A percentile compares a stretch with the other conserved stretches of the same genome.
Evolutionary conservation across 345 rosid species (phyloP).

Genomic region (Populus alba): DNA sequence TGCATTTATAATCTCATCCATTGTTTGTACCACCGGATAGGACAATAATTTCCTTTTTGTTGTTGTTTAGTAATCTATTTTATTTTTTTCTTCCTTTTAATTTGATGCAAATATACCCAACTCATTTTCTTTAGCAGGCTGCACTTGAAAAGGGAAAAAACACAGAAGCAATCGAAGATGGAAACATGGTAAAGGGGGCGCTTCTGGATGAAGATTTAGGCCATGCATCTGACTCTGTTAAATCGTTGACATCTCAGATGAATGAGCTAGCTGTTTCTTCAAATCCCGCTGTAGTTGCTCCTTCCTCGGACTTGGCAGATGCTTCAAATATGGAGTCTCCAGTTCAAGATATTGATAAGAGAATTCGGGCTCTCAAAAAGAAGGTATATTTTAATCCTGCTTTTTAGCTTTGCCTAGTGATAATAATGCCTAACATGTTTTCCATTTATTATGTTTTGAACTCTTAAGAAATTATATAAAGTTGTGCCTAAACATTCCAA

Average conservation of each 20-base stretch:
- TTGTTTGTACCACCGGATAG: too few species aligned
- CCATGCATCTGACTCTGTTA: constrained; percentile 40
- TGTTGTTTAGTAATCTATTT: not conserved
- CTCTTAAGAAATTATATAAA: not conserved
- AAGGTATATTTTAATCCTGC: constrained; percentile 49
- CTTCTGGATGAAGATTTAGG: constrained; percentile 23
- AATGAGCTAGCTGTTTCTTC: constrained; percentile 58
- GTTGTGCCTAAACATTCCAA: not conserved
- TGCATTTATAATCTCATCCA: too few species aligned
- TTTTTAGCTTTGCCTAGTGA: constrained; percentile 1
- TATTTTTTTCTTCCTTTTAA: not conserved
- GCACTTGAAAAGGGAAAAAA: constrained; percentile 62
- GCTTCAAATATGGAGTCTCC: constrained; percentile 34
- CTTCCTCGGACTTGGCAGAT: constrained; percentile 40
- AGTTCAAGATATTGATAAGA: constrained; percentile 68
- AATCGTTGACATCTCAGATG: constrained; percentile 63
- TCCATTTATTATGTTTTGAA: not conserved
- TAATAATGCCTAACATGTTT: too few species aligned
- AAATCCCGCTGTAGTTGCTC: constrained; percentile 28
- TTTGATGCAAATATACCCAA: not conserved
- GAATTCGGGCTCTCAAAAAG: constrained; percentile 80
- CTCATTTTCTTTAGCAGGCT: constrained; percentile 44
- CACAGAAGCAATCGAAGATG: constrained; percentile 41
- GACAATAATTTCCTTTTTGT: not conserved
- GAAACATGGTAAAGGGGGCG: constrained; percentile 38